Conservation (phyloP, 306 rosid species). For the Fragaria vesca region DNA sequence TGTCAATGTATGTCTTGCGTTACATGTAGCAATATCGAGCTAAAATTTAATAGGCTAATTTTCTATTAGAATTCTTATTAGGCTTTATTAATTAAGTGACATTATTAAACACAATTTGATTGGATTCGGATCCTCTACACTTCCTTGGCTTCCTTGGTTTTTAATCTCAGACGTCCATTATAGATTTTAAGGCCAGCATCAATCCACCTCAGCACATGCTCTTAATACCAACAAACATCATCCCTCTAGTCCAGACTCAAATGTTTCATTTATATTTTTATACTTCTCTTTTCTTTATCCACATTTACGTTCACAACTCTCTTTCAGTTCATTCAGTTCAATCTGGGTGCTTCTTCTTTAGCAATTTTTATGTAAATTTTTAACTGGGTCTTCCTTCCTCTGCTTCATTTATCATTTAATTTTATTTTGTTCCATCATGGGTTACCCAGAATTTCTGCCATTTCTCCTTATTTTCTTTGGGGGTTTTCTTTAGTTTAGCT, state of each 20-base stretch:
- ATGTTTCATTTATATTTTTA: too few species aligned
- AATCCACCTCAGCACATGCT: not conserved
- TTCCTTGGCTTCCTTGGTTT: not conserved
- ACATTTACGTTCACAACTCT: too few species aligned
- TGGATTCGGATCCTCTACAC: not conserved
- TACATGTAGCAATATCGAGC: not conserved
- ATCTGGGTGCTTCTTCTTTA: too few species aligned
- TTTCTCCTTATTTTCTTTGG: too few species aligned
- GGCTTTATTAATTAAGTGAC: not conserved
- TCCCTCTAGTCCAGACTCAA: not conserved
- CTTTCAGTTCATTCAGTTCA: too few species aligned
- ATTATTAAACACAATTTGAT: not conserved
- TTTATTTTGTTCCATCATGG: too few species aligned
- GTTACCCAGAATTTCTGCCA: too few species aligned
- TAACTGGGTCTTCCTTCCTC: too few species aligned
- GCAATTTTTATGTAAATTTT: too few species aligned
- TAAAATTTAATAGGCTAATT: not conserved
- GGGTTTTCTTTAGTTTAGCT: too few species aligned
- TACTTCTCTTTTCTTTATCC: not conserved
- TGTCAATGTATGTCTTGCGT: conserved; percentile 10
- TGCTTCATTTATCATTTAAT: too few species aligned
- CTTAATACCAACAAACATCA: not conserved
- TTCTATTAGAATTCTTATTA: not conserved
- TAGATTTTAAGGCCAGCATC: not conserved
- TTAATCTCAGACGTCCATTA: not conserved